Base-by-base conservation (phyloP, 2,329 filamentous ascomycete genomes). In the Alternaria metachromatica region DNA sequence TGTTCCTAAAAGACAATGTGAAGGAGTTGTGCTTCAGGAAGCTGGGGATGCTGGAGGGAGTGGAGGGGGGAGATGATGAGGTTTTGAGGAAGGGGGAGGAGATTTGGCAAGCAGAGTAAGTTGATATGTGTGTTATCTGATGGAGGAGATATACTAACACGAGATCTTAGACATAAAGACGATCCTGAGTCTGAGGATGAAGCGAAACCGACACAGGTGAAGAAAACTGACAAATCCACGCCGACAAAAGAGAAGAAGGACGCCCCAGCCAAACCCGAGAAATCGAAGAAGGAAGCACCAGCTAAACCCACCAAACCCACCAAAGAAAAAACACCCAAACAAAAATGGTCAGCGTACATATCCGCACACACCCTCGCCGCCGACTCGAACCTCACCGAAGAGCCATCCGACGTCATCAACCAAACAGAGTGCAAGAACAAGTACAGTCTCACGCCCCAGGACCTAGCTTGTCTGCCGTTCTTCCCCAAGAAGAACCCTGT, bases 391-490 rank as follows among this genome's bases (percentile, higher is more conserved):
- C 58, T 71, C 3, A 28, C 45, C 15, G 45, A 57, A 33, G 67
- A 71, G n/a, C 69, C 65, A 23, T 37, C 59, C 3, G 37, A 59
- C 6, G 25, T 25, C 4, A 63, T 71, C 54, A 69, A 66, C 5
- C 67, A 69, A 25, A 62, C 67, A 2, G 65, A 68, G 5, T 54
- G 63, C 21, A 64, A 66, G 43, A 41, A 55, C 6, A 60, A 63
- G 18, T 69, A 58, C 45, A 18, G 23, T 11, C 54, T 69, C 5
- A 48, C 60, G 15, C 65, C 65, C 4, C 25, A 33, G 13, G 69
- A 69, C 25, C 25, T 69, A 13, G 58, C 51, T 5, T 61, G 60
- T 8, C 21, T 69, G 25, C 49, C 63, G 43, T 56, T 59, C 46
- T 66, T 66, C 33, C 57, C 57, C 2, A 69, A 64, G 28, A 57